Evolutionary conservation across 1,139 yeast genomes (phyloP).

Genomic region (Geotrichum candidum): DNA sequence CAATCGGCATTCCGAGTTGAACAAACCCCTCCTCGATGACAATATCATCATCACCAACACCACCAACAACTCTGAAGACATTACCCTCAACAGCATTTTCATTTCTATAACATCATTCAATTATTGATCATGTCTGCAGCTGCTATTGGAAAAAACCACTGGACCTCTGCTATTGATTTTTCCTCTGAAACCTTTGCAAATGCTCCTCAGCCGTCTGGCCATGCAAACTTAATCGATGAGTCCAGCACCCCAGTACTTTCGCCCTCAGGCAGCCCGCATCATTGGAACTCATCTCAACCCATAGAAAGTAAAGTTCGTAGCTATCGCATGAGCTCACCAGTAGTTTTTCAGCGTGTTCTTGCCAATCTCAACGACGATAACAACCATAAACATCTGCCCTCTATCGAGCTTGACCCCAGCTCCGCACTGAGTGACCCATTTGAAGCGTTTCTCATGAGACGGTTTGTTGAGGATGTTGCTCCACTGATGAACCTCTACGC

Average conservation of each 20-base stretch:
- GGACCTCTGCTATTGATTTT: constrained; percentile 2
- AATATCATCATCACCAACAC: background rate
- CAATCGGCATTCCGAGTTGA: background rate
- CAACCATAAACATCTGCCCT: background rate
- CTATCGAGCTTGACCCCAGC: background rate
- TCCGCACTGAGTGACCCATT: constrained; percentile 5
- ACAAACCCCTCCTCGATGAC: background rate
- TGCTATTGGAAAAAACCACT: background rate
- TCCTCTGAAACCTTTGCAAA: background rate
- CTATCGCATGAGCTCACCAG: constrained; percentile 8
- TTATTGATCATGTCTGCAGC: background rate
- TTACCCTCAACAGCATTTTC: background rate
- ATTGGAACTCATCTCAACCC: background rate
- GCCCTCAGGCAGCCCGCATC: background rate
- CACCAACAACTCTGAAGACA: background rate
- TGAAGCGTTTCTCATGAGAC: constrained; percentile 14
- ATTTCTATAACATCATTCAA: background rate
- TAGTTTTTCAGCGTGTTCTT: constrained; percentile 5
- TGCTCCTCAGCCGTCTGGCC: background rate
- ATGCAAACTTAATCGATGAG: background rate
- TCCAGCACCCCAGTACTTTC: background rate
- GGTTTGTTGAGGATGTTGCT: constrained; percentile 14
- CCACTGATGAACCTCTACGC: constrained; percentile 16
- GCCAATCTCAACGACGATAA: background rate
- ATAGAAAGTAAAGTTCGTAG: constrained; percentile 7